These are phyloP conservation scores for Mucor piriformis DNA, from an alignment of 371 early-diverging fungal genomes.

Conservation along the genomic window DNA sequence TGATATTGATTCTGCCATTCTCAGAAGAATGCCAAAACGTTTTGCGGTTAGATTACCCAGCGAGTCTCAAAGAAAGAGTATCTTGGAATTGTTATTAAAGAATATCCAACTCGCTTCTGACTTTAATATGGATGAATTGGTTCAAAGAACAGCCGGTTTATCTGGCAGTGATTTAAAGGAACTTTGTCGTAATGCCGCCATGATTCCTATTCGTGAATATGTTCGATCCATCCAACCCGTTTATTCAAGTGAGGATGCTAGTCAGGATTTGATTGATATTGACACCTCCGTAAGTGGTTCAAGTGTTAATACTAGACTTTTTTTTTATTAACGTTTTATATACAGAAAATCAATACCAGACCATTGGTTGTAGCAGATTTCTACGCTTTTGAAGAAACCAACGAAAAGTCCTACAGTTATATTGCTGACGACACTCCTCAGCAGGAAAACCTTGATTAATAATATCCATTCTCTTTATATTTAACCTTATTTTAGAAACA, in stretches of 20 bases:
- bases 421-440: slow-evolving; percentile 17
- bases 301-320: neutral
- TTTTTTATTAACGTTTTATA: neutral
- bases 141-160: slow-evolving; percentile 78
- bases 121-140: slow-evolving; percentile 80
- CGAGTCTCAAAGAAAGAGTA: slow-evolving; percentile 85
- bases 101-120: slow-evolving; percentile 65
- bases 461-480: no score
- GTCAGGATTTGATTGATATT: slow-evolving; percentile 39
- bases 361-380: slow-evolving; percentile 67
- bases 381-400: slow-evolving; percentile 49
- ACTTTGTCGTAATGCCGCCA: slow-evolving; percentile 93
- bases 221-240: slow-evolving; percentile 59
- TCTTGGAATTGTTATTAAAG: slow-evolving; percentile 82
- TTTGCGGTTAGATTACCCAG: slow-evolving; percentile 90
- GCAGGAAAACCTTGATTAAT: slow-evolving; percentile 42
- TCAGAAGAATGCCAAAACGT: slow-evolving; percentile 97
- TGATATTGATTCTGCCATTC: slow-evolving; percentile 95
- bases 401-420: slow-evolving; percentile 36
- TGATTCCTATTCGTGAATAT: slow-evolving; percentile 93
- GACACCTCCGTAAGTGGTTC: slow-evolving; percentile 34
- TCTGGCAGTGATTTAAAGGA: slow-evolving; percentile 97
- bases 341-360: slow-evolving; percentile 58
- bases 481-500: neutral
- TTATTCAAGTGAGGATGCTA: slow-evolving; percentile 28